phyloP scores from a whole-genome alignment of 352 stramenopile genomes.

The Phytophthora niederhauseri region DNA sequence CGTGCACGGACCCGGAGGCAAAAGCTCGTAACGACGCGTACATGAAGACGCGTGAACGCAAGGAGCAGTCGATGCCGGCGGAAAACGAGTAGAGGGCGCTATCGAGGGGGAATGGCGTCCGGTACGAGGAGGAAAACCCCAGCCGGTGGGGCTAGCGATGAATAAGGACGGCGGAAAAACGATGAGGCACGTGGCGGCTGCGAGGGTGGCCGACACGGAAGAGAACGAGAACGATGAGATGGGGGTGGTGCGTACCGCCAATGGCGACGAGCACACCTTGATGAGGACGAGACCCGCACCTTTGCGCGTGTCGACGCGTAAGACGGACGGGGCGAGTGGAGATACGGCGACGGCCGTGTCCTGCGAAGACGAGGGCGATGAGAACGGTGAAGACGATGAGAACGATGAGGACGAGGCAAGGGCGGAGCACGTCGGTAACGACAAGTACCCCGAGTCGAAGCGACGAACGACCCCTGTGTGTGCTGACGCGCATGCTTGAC shows the following conservation, averaged over 20 bases:
- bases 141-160: neutral
- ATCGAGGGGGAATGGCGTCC: neutral
- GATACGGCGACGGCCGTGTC: no score
- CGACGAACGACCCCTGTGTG: neutral
- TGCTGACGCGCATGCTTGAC: neutral
- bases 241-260: no score
- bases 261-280: no score
- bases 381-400: neutral
- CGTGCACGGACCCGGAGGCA: neutral
- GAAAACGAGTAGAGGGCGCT: neutral
- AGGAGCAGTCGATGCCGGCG: neutral
- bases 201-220: neutral
- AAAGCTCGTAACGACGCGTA: neutral
- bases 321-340: no score
- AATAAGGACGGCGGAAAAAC: neutral
- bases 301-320: no score
- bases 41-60: neutral
- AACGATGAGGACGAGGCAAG: no score
- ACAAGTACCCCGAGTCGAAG: neutral
- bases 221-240: neutral
- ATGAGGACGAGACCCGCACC: no score
- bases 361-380: no score
- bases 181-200: neutral
- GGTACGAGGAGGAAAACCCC: neutral
- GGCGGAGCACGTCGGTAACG: neutral